These are phyloP conservation scores for Boletus insuetus DNA, from an alignment of 768 basidiomycete species.

Conservation along the genomic window DNA sequence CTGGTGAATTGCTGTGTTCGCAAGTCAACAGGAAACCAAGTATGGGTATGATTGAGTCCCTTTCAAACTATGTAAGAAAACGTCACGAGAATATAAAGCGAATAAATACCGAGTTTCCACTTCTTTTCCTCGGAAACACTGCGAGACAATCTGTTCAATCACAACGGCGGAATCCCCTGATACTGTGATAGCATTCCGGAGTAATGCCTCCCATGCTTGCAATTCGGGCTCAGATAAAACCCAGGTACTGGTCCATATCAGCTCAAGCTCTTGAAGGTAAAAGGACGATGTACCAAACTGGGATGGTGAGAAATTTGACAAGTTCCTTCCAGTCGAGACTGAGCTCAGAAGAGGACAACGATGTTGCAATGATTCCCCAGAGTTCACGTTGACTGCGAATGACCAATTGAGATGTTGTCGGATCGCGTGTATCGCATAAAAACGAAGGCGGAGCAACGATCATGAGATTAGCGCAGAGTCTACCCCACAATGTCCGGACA, in stretches of 20 bases:
- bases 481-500: slow-evolving; percentile 45
- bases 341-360: slow-evolving; percentile 25
- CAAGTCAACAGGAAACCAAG: slow-evolving; percentile 17
- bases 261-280: background rate
- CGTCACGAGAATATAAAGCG: background rate
- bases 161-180: slow-evolving; percentile 12
- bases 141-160: slow-evolving; percentile 12
- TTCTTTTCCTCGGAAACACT: slow-evolving; percentile 12
- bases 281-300: slow-evolving; percentile 41
- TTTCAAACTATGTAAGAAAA: slow-evolving; percentile 13
- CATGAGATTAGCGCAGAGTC: slow-evolving; percentile 48
- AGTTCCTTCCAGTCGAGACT: slow-evolving; percentile 40
- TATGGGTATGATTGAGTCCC: slow-evolving; percentile 20
- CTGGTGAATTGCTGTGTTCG: slow-evolving; percentile 8
- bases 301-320: slow-evolving; percentile 44
- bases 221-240: slow-evolving; percentile 40
- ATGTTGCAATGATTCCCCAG: slow-evolving; percentile 46
- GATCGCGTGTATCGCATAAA: slow-evolving; percentile 33
- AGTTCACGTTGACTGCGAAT: slow-evolving; percentile 35
- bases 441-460: slow-evolving; percentile 40
- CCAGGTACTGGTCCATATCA: slow-evolving; percentile 40
- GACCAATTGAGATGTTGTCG: slow-evolving; percentile 23
- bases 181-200: slow-evolving; percentile 31
- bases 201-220: slow-evolving; percentile 40
- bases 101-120: slow-evolving; percentile 22